Percentiles rank a stretch among this genome's conserved stretches.
Conservation (phyloP, 495 filamentous ascomycete species). For the Hypoxylon fragiforme region DNA sequence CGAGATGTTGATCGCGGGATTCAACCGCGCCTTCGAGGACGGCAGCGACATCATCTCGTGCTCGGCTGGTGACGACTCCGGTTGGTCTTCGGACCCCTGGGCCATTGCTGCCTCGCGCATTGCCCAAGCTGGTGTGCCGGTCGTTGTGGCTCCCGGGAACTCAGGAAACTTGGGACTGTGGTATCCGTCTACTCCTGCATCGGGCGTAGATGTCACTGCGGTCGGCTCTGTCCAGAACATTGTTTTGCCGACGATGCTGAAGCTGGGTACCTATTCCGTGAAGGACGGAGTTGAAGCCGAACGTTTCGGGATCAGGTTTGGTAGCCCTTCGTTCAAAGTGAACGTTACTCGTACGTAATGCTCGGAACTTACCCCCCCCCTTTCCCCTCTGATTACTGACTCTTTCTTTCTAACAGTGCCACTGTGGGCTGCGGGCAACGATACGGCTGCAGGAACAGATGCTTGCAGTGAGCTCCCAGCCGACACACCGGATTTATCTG, state of each 20-base stretch:
- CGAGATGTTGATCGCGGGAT: slow-evolving; percentile 39
- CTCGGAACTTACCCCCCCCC: too few species aligned
- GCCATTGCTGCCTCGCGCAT: slow-evolving; percentile 36
- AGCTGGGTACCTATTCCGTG: slow-evolving; percentile 32
- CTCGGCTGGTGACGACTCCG: slow-evolving; percentile 41
- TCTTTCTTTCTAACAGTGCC: slow-evolving; percentile 14
- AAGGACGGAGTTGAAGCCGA: slow-evolving; percentile 13
- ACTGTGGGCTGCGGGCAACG: slow-evolving; percentile 49
- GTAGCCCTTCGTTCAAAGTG: slow-evolving; percentile 35
- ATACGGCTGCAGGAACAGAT: slow-evolving; percentile 46
- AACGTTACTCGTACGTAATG: slow-evolving; percentile 28
- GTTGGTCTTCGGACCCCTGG: slow-evolving; percentile 40
- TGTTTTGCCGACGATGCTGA: slow-evolving; percentile 38
- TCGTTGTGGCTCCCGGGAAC: slow-evolving; percentile 42
- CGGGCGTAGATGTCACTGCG: slow-evolving; percentile 34
- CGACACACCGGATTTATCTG: slow-evolving; percentile 48
- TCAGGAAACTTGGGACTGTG: slow-evolving; percentile 41
- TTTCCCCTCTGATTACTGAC: not conserved
- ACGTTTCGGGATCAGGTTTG: slow-evolving; percentile 37
- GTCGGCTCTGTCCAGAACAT: slow-evolving; percentile 44
- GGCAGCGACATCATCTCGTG: slow-evolving; percentile 46
- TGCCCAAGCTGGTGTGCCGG: slow-evolving; percentile 39
- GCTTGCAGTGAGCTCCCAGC: slow-evolving; percentile 47
- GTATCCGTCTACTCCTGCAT: slow-evolving; percentile 37
- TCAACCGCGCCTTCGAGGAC: slow-evolving; percentile 41